Evolutionary conservation across 106 monocot species (phyloP).

Genomic region (Agapanthus africanus): DNA sequence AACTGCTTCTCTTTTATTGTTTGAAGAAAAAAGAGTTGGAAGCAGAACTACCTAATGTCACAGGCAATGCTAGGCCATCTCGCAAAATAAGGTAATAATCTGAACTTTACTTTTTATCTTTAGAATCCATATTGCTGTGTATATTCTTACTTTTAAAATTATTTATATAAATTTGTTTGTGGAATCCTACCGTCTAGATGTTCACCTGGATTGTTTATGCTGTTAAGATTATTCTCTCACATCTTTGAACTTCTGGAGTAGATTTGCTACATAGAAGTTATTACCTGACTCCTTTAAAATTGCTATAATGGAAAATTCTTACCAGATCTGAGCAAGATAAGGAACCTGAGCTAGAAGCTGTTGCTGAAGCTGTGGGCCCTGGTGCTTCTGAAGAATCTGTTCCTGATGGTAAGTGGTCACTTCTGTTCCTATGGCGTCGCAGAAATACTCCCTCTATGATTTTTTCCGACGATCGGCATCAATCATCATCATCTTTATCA

Average conservation of each 20-base stretch:
- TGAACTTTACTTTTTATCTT: too few relatives aligned
- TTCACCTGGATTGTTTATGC: not conserved
- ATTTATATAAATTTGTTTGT: too few relatives aligned
- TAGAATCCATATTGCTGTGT: too few relatives aligned
- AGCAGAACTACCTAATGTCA: conserved; percentile 88
- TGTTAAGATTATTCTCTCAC: not conserved
- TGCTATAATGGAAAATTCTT: conserved; percentile 11
- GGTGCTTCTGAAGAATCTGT: conserved; percentile 56
- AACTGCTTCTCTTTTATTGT: conserved; percentile 13
- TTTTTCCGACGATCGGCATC: too few relatives aligned
- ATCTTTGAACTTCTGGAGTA: not conserved
- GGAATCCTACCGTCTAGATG: too few relatives aligned
- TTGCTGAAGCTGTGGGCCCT: conserved; percentile 37
- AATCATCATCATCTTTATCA: too few relatives aligned
- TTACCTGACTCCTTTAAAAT: too few relatives aligned
- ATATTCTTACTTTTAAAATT: too few relatives aligned
- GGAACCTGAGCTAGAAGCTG: conserved; percentile 71
- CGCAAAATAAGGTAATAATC: conserved; percentile 79
- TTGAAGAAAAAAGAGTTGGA: conserved; percentile 99
- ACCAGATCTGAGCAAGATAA: conserved; percentile 97
- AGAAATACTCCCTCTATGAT: too few relatives aligned
- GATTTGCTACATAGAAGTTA: not conserved
- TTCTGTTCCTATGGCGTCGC: too few relatives aligned
- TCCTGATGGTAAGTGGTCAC: conserved; percentile 40
- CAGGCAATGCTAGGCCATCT: conserved; percentile 70